phyloP scores from a whole-genome alignment of 345 rosid genomes.

The Brassica incana region DNA sequence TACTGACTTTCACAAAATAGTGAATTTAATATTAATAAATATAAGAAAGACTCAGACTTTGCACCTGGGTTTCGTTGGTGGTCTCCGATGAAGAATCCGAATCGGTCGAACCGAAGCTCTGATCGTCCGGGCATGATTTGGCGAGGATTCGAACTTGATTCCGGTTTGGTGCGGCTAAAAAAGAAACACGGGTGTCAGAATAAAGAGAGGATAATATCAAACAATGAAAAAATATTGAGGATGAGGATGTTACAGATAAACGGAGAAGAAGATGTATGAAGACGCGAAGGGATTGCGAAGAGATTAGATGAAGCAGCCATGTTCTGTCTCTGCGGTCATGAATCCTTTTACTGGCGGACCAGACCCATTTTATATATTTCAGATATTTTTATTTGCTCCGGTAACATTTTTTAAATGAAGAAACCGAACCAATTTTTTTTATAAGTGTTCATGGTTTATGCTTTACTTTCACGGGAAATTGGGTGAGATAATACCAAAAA shows the following conservation, averaged over 20 bases:
- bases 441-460: neutral
- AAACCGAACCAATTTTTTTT: neutral
- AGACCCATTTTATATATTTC: slow-evolving; percentile 17
- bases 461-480: too few relatives aligned
- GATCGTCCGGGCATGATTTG: slow-evolving; percentile 30
- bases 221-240: neutral
- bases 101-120: slow-evolving; percentile 19
- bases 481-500: too few relatives aligned
- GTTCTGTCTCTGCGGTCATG: slow-evolving; percentile 34
- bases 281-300: slow-evolving; percentile 36
- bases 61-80: slow-evolving; percentile 21
- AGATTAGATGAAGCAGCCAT: slow-evolving; percentile 41
- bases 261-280: slow-evolving; percentile 19
- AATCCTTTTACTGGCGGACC: too few relatives aligned
- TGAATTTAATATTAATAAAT: neutral
- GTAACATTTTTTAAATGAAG: neutral
- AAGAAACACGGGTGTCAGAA: neutral
- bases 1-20: neutral
- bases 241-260: slow-evolving; percentile 10
- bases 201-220: neutral
- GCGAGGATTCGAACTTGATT: slow-evolving; percentile 24
- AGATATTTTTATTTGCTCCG: neutral
- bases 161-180: slow-evolving; percentile 18
- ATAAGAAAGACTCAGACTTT: neutral
- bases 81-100: slow-evolving; percentile 19